Conservation (phyloP, 306 rosid genomes). For the Quercus agrifolia region DNA sequence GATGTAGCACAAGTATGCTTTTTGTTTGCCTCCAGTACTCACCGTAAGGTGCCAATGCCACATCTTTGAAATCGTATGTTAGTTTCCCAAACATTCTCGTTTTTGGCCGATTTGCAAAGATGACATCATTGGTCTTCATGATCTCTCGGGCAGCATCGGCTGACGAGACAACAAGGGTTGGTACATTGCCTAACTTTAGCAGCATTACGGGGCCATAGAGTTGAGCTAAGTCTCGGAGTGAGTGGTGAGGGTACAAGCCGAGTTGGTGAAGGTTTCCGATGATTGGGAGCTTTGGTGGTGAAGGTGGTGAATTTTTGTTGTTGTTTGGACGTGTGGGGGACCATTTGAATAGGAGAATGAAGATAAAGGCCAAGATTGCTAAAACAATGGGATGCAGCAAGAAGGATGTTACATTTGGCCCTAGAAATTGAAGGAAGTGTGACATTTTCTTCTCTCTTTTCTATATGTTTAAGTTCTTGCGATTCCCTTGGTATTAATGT, state of each 20-base stretch:
- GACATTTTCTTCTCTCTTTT: not conserved
- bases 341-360: slow-evolving; percentile 21
- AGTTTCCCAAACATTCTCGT: slow-evolving; percentile 17
- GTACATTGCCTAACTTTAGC: slow-evolving; percentile 37
- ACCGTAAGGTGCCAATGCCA: slow-evolving; percentile 31
- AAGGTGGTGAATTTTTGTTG: slow-evolving; percentile 29
- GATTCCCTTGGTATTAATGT: too few relatives aligned
- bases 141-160: slow-evolving; percentile 35
- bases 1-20: slow-evolving; percentile 29
- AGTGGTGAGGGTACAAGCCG: slow-evolving; percentile 31
- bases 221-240: slow-evolving; percentile 28
- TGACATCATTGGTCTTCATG: slow-evolving; percentile 42
- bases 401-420: not conserved
- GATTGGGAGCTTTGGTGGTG: slow-evolving; percentile 48
- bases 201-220: slow-evolving; percentile 38
- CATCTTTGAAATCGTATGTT: slow-evolving; percentile 35
- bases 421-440: not conserved
- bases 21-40: slow-evolving; percentile 49
- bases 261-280: slow-evolving; percentile 49
- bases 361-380: not conserved
- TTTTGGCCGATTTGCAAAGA: slow-evolving; percentile 25
- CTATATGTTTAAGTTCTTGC: too few relatives aligned
- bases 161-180: slow-evolving; percentile 39
- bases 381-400: not conserved
- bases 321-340: not conserved